phyloP scores from a whole-genome alignment of 2,329 filamentous ascomycete species.

The Fragosphaeria purpurea region DNA sequence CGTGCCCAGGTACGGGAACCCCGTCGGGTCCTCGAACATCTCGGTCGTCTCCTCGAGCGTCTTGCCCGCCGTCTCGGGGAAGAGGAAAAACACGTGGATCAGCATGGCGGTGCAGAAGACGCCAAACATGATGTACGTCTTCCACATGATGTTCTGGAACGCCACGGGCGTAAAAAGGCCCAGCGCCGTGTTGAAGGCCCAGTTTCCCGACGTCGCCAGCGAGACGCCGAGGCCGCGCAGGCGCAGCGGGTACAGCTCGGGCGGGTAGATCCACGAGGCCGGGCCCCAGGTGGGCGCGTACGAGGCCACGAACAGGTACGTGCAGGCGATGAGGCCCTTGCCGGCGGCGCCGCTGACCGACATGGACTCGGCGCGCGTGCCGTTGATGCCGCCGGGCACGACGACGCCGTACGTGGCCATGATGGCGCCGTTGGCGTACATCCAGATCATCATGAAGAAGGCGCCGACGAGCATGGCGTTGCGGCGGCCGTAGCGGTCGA shows the following conservation, averaged over 20 bases:
- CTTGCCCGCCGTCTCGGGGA: constrained; percentile 27
- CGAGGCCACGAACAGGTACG: constrained; percentile 52
- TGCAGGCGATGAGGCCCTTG: constrained; percentile 53
- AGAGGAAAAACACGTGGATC: constrained; percentile 23
- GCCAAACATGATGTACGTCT: constrained; percentile 24
- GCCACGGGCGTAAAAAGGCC: constrained; percentile 28
- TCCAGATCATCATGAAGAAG: constrained; percentile 48
- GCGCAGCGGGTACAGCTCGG: constrained; percentile 37
- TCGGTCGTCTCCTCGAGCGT: constrained; percentile 23
- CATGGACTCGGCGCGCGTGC: constrained; percentile 34
- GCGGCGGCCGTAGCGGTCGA: constrained; percentile 69
- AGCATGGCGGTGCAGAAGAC: constrained; percentile 24
- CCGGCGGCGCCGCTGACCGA: constrained; percentile 36
- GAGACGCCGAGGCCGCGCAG: constrained; percentile 27
- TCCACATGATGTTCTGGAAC: constrained; percentile 28
- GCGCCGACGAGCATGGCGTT: constrained; percentile 56
- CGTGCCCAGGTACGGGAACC: constrained; percentile 28
- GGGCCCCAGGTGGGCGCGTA: constrained; percentile 34
- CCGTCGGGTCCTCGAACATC: constrained; percentile 27
- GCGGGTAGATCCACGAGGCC: constrained; percentile 35
- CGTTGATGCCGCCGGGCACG: constrained; percentile 23
- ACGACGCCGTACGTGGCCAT: constrained; percentile 31
- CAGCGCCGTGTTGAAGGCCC: constrained; percentile 29
- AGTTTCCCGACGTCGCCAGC: constrained; percentile 25
- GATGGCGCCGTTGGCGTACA: constrained; percentile 36